phyloP scores from a whole-genome alignment of 2,329 filamentous ascomycete species.

The Neopestalotiopsis rosae region DNA sequence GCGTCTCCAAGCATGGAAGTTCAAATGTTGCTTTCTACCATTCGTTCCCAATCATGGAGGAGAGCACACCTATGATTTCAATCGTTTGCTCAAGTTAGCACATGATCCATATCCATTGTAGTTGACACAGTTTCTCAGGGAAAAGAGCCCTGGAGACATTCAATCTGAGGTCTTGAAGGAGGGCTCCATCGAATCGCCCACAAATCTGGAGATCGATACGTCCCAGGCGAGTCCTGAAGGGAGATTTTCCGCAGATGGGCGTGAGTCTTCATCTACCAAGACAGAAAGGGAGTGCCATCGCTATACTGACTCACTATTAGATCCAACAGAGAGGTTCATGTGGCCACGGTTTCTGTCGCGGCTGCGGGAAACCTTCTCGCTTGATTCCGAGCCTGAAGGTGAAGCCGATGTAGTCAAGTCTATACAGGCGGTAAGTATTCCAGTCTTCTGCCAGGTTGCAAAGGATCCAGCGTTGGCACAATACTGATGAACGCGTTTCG shows the following conservation, averaged over 20 bases:
- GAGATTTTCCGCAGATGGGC: constrained; percentile 19
- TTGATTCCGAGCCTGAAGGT: constrained; percentile 24
- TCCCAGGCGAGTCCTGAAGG: neutral
- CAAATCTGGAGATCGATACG: constrained; percentile 19
- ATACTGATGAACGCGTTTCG: neutral
- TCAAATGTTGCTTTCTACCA: too few relatives aligned
- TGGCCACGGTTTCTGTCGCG: constrained; percentile 35
- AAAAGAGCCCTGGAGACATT: constrained; percentile 7
- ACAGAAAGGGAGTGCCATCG: neutral
- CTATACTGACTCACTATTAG: neutral
- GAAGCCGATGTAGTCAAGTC: constrained; percentile 26
- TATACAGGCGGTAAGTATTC: constrained; percentile 1
- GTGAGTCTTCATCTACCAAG: neutral
- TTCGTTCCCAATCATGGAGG: too few relatives aligned
- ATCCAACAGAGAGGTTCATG: constrained; percentile 28
- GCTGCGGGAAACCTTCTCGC: constrained; percentile 33
- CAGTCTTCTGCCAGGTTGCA: too few relatives aligned
- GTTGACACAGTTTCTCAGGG: neutral
- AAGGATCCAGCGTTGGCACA: neutral
- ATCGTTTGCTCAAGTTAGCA: neutral
- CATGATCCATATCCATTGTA: neutral
- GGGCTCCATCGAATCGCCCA: constrained; percentile 6
- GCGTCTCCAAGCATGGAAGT: too few relatives aligned
- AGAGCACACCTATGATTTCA: neutral
- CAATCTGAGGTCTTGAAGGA: neutral